phyloP scores from a whole-genome alignment of 306 rosid genomes.

The Fagus sylvatica region DNA sequence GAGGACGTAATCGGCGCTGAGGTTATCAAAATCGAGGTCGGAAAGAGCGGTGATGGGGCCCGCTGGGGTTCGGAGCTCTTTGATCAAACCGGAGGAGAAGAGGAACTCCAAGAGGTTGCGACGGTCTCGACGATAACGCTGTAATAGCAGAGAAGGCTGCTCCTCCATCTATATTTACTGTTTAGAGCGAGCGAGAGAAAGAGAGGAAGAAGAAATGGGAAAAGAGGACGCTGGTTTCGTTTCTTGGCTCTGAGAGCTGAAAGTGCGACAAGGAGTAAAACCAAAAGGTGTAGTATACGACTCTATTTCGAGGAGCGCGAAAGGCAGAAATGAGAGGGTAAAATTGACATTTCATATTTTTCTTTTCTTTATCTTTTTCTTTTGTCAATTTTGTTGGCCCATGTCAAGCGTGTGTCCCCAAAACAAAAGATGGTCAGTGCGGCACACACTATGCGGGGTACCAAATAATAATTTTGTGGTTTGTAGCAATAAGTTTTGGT shows the following conservation, averaged over 20 bases:
- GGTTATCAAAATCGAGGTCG: slow-evolving; percentile 39
- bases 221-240: background rate
- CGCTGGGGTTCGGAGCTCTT: slow-evolving; percentile 39
- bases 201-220: background rate
- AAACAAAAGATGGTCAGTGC: no score
- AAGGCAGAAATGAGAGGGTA: no score
- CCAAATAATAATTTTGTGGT: no score
- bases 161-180: slow-evolving; percentile 19
- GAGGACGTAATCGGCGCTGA: slow-evolving; percentile 50
- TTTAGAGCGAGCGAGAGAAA: background rate
- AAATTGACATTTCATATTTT: no score
- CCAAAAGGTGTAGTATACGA: no score
- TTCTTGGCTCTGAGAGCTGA: background rate
- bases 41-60: slow-evolving; percentile 28
- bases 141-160: slow-evolving; percentile 20
- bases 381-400: no score
- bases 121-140: slow-evolving; percentile 51
- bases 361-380: no score
- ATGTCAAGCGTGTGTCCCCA: no score
- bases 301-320: no score
- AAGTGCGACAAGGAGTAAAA: background rate
- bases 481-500: no score
- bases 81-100: slow-evolving; percentile 41
- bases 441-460: no score
- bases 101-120: slow-evolving; percentile 48